A percentile compares a stretch with the other conserved stretches of the same genome.
Evolutionary conservation across 2,329 filamentous ascomycete genomes (phyloP).

Genomic region (Dactylellina drechsleri): DNA sequence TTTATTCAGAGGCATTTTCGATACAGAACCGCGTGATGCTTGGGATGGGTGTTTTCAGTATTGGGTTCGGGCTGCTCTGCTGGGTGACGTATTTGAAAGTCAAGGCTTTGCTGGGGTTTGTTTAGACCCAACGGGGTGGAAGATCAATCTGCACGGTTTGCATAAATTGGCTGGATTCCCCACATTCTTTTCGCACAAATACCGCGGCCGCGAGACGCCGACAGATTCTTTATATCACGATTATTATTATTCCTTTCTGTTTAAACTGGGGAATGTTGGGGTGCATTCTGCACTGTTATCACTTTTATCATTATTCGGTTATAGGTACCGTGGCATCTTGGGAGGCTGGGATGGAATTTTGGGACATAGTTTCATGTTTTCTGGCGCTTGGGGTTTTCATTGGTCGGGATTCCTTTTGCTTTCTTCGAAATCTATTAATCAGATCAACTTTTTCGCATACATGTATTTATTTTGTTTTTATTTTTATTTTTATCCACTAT

Average conservation of each 20-base stretch:
- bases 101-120: conserved; percentile 42
- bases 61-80: conserved; percentile 45
- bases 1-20: conserved; percentile 42
- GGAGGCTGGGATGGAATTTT: too few species aligned
- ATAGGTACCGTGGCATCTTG: too few species aligned
- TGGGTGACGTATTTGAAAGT: conserved; percentile 50
- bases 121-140: conserved; percentile 7
- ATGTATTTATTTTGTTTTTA: too few species aligned
- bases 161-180: not conserved
- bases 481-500: too few species aligned
- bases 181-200: not conserved
- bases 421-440: too few species aligned
- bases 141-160: too few species aligned
- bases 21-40: conserved; percentile 53
- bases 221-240: too few species aligned
- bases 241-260: too few species aligned
- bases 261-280: not conserved
- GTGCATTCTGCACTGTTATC: not conserved
- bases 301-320: too few species aligned
- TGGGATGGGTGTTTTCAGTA: conserved; percentile 48
- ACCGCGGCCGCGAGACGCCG: not conserved
- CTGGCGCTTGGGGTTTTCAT: conserved; percentile 1
- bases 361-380: not conserved
- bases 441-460: too few species aligned
- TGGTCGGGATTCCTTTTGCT: too few species aligned